phyloP scores from a whole-genome alignment of 2,329 filamentous ascomycete species.

The Simplicillium sp. region DNA sequence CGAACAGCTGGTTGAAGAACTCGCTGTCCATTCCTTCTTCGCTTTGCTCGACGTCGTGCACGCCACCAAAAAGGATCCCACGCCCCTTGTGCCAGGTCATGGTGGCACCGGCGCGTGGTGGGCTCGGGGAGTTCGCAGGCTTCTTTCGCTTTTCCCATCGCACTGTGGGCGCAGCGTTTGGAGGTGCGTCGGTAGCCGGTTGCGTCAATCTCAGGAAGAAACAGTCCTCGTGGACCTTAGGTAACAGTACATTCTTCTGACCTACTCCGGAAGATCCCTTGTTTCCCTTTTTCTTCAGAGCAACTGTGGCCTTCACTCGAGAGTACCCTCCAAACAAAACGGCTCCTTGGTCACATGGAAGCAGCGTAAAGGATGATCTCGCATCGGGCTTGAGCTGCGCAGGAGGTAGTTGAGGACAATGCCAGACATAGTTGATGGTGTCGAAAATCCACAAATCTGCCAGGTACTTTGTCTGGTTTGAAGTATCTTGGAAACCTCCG shows the following conservation, averaged over 20 bases:
- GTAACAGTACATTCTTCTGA: slow-evolving; percentile 67
- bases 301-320: slow-evolving; percentile 65
- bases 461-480: slow-evolving; percentile 87
- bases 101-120: slow-evolving; percentile 75
- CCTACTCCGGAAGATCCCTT: slow-evolving; percentile 45
- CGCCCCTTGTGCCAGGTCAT: slow-evolving; percentile 93
- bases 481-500: slow-evolving; percentile 95
- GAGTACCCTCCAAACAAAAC: slow-evolving; percentile 93
- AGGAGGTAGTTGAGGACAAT: slow-evolving; percentile 62
- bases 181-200: slow-evolving; percentile 56
- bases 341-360: slow-evolving; percentile 84
- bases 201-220: slow-evolving; percentile 81
- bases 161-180: slow-evolving; percentile 59
- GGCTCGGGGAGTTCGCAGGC: slow-evolving; percentile 79
- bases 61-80: slow-evolving; percentile 87
- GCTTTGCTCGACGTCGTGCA: slow-evolving; percentile 83
- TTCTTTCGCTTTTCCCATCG: slow-evolving; percentile 92
- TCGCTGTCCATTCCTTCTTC: slow-evolving; percentile 96
- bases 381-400: slow-evolving; percentile 83
- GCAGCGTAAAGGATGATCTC: slow-evolving; percentile 81
- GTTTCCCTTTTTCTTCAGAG: slow-evolving; percentile 48
- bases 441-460: slow-evolving; percentile 95
- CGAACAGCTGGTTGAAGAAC: slow-evolving; percentile 87
- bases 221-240: slow-evolving; percentile 87
- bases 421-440: slow-evolving; percentile 78